These are phyloP conservation scores for Conringia planisiliqua DNA, from an alignment of 345 rosid species.

Conservation along the genomic window DNA sequence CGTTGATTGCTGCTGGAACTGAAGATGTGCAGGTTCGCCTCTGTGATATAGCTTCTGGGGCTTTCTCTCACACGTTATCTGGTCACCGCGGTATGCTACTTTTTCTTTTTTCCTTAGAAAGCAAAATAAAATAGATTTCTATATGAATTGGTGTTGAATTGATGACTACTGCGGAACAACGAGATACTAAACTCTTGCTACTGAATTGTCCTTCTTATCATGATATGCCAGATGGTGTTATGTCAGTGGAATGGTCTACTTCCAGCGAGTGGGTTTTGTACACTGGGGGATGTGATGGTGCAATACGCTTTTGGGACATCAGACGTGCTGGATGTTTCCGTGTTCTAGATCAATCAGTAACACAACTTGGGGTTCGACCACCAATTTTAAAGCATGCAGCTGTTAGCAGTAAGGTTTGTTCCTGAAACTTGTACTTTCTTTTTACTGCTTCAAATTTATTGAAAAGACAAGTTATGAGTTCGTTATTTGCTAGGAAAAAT, in stretches of 20 bases:
- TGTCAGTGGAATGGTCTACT: slow-evolving; percentile 94
- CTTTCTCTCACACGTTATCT: slow-evolving; percentile 83
- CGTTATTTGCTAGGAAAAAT: neutral
- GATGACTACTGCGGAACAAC: neutral
- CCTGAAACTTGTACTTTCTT: slow-evolving; percentile 1
- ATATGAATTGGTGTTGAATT: neutral
- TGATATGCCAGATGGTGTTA: slow-evolving; percentile 71
- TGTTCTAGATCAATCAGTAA: slow-evolving; percentile 77
- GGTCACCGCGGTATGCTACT: slow-evolving; percentile 82
- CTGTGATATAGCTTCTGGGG: slow-evolving; percentile 91
- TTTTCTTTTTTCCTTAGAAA: neutral
- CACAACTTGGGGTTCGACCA: slow-evolving; percentile 85
- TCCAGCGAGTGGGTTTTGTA: slow-evolving; percentile 90
- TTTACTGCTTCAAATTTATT: neutral
- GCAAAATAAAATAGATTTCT: too few relatives aligned
- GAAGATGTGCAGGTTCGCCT: slow-evolving; percentile 98
- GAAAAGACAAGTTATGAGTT: neutral
- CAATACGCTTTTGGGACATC: slow-evolving; percentile 97
- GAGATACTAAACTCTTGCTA: neutral
- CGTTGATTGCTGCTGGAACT: slow-evolving; percentile 88
- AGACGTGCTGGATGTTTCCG: slow-evolving; percentile 90
- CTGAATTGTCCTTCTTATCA: slow-evolving; percentile 10
- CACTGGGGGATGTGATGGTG: slow-evolving; percentile 97
- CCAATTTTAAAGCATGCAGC: slow-evolving; percentile 50
- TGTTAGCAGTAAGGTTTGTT: slow-evolving; percentile 51